Conservation (phyloP, 441 rosid species). For the Rhodomyrtus psidioides region DNA sequence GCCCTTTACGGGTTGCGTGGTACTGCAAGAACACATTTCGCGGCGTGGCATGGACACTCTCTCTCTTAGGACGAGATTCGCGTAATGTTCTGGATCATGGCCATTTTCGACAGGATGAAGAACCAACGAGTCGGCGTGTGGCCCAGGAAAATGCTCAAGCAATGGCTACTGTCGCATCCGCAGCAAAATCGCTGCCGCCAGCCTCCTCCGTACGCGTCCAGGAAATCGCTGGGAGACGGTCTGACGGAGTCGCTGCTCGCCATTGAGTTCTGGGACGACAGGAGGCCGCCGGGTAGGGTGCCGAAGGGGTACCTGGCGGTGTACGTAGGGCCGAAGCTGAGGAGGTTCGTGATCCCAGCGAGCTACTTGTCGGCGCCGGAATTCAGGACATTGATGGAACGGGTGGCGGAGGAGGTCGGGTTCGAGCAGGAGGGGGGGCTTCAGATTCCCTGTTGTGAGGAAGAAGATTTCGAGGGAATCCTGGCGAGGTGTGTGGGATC, state of each 20-base stretch:
- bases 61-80: neutral
- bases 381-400: conserved; percentile 53
- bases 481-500: conserved; percentile 17
- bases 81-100: neutral
- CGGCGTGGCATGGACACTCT: neutral
- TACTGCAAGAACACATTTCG: neutral
- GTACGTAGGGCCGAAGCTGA: conserved; percentile 39
- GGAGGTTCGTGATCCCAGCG: conserved; percentile 56
- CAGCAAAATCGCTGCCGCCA: neutral
- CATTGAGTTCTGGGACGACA: neutral
- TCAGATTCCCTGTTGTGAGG: conserved; percentile 46
- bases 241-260: neutral
- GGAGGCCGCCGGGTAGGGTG: neutral
- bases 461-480: conserved; percentile 41
- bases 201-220: neutral
- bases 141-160: neutral
- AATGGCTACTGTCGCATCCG: neutral
- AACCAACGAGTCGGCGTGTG: neutral
- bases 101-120: neutral
- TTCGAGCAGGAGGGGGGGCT: conserved; percentile 48
- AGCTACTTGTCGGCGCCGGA: conserved; percentile 41
- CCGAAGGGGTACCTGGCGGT: conserved; percentile 59
- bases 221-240: neutral
- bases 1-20: neutral
- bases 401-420: conserved; percentile 51